phyloP scores from a whole-genome alignment of 495 filamentous ascomycete species.

The Rhypophila decipiens region DNA sequence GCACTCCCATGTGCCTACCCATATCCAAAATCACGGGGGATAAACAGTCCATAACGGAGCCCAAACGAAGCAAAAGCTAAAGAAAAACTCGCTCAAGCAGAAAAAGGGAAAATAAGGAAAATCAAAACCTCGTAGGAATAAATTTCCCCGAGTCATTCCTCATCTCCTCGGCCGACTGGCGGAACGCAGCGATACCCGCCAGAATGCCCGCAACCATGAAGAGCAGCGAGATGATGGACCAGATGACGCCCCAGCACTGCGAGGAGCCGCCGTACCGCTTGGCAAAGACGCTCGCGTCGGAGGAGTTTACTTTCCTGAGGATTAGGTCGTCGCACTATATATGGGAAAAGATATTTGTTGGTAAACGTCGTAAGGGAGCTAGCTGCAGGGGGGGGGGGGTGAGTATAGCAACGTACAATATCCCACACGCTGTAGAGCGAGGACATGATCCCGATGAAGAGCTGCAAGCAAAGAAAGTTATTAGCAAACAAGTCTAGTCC shows the following conservation, averaged over 20 bases:
- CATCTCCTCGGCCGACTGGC: slow-evolving; percentile 59
- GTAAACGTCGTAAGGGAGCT: background rate
- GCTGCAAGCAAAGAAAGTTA: too few relatives aligned
- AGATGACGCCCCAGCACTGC: slow-evolving; percentile 76
- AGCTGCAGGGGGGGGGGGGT: background rate
- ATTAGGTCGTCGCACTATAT: slow-evolving; percentile 68
- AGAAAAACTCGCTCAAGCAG: background rate
- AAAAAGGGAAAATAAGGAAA: background rate
- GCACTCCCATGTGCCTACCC: too few relatives aligned
- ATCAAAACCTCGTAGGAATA: slow-evolving; percentile 38
- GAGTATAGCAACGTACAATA: slow-evolving; percentile 50
- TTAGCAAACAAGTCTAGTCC: too few relatives aligned
- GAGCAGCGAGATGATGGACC: slow-evolving; percentile 61
- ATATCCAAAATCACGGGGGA: too few relatives aligned
- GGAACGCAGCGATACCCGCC: slow-evolving; percentile 69
- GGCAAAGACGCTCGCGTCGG: slow-evolving; percentile 76
- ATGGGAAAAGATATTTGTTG: slow-evolving; percentile 23
- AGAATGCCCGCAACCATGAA: slow-evolving; percentile 69
- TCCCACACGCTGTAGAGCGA: slow-evolving; percentile 76
- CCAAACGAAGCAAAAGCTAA: too few relatives aligned
- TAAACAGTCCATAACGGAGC: too few relatives aligned
- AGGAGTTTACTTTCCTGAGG: slow-evolving; percentile 71
- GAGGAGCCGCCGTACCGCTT: slow-evolving; percentile 71
- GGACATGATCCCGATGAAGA: slow-evolving; percentile 79
- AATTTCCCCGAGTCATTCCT: slow-evolving; percentile 63